Evolutionary conservation across 306 rosid species (phyloP), one percentile per base, ranked within the genome.

Genomic region (Vigna hirtella): DNA sequence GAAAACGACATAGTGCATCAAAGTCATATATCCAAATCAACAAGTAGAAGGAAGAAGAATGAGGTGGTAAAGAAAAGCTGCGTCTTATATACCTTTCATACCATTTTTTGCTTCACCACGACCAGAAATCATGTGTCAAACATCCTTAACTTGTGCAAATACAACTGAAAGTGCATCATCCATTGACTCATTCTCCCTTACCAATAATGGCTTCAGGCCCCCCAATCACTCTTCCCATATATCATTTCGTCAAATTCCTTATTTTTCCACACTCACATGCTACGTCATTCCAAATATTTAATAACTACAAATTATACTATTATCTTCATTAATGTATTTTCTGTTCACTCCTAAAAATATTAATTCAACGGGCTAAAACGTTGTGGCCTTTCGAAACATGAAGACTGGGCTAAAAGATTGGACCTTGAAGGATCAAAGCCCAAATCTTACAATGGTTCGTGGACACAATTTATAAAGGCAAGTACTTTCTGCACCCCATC

Each of bases 1-100:
- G 63, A 73, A 9, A 40, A 40, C 0, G 11, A 40, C 0, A 7
- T 0, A 9, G 59, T 43, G 71, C 34, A 34, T 13, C 18, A 58
- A 58, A 58, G 65, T 58, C 65, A 58, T 57, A 24, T 2, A 58
- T 58, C 65, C 9, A 58, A 58, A 58, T 45, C 32, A 65, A 42
- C 13, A 72, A 28, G 32, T 47, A 45, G 53, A 12, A 7, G 34
- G 10, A 51, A 61, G 24, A 73, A 73, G 13, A 55, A 32, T 28
- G 12, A 58, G 11, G 30, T 51, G 43, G 86, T 83, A 79, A 83
- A 83, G 24, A n/a, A 83, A 79, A 18, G 71, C 83, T 68, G 83
- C 83, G 70, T 57, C 28, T 2, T 38, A 55, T 69, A 64, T 43
- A 30, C 24, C 34, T 76, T 81, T 56, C 77, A 81, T 20, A 47